These are phyloP conservation scores for Cladosporium sp. DNA, from an alignment of 2,329 filamentous ascomycete genomes.

Conservation along the genomic window DNA sequence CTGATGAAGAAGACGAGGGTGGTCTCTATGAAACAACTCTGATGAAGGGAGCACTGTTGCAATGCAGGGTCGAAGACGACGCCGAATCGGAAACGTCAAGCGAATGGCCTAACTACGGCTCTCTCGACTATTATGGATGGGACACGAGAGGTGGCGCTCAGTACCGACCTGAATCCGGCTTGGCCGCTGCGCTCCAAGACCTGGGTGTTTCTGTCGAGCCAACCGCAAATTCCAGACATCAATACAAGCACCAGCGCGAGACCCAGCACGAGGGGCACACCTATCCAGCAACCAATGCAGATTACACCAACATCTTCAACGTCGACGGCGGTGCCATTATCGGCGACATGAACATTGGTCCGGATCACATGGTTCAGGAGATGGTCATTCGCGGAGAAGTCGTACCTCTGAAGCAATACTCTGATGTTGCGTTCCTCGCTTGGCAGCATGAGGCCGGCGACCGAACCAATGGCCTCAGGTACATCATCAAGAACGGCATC, in stretches of 20 bases:
- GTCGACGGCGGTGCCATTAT: neutral
- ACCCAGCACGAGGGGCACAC: neutral
- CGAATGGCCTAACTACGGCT: neutral
- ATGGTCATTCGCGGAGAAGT: neutral
- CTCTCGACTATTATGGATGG: conserved; percentile 3
- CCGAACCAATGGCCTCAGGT: neutral
- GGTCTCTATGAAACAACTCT: neutral
- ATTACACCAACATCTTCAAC: conserved; percentile 6
- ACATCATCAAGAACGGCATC: neutral
- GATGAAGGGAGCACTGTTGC: neutral
- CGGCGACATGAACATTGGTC: neutral
- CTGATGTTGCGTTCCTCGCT: conserved; percentile 25
- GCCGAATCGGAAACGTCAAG: neutral
- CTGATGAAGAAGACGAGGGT: neutral
- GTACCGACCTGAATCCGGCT: neutral
- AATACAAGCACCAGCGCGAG: neutral
- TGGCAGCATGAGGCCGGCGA: conserved; percentile 12
- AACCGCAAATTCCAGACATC: neutral
- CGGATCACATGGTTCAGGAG: neutral
- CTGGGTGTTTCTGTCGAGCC: neutral
- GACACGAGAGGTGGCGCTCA: neutral
- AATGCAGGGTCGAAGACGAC: neutral
- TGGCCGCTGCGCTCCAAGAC: neutral
- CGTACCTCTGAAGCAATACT: conserved; percentile 22
- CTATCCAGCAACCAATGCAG: neutral